Conservation (phyloP, 257 asterid species). For the Solanum peruvianum region DNA sequence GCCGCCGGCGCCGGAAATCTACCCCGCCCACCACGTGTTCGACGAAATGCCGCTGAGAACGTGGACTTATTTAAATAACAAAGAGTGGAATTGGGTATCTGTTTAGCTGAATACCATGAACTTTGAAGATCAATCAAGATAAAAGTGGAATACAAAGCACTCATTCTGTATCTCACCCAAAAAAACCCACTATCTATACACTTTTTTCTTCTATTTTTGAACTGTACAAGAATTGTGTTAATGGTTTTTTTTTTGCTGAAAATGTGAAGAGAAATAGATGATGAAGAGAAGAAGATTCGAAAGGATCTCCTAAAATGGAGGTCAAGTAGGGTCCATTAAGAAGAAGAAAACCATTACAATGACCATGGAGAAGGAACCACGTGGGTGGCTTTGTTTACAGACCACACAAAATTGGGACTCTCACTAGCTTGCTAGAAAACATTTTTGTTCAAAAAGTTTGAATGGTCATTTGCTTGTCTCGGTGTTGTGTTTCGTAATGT, state of each 20-base stretch:
- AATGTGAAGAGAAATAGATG: conserved; percentile 4
- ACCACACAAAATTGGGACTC: not conserved
- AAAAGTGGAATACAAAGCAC: conserved; percentile 53
- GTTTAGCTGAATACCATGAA: conserved; percentile 58
- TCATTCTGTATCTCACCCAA: conserved; percentile 24
- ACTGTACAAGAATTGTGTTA: not conserved
- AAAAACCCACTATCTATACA: not conserved
- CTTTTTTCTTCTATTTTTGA: not conserved
- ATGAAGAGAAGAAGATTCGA: not conserved
- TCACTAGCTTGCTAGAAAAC: not conserved
- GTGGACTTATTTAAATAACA: conserved; percentile 29
- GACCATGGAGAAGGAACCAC: conserved; percentile 1
- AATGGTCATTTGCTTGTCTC: not conserved
- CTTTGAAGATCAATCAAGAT: conserved; percentile 59
- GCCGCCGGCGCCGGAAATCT: conserved; percentile 29
- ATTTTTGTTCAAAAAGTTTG: not conserved
- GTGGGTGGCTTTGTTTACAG: not conserved
- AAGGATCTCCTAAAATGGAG: not conserved
- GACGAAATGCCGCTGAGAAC: conserved; percentile 57
- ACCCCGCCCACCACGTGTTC: conserved; percentile 40
- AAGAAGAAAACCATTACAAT: not conserved
- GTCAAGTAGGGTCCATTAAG: not conserved
- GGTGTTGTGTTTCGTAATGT: too few relatives aligned
- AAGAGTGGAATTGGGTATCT: conserved; percentile 49
- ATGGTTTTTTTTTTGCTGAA: not conserved